phyloP scores from a whole-genome alignment of 2,329 filamentous ascomycete genomes.

The Mollisiaceae sp. region DNA sequence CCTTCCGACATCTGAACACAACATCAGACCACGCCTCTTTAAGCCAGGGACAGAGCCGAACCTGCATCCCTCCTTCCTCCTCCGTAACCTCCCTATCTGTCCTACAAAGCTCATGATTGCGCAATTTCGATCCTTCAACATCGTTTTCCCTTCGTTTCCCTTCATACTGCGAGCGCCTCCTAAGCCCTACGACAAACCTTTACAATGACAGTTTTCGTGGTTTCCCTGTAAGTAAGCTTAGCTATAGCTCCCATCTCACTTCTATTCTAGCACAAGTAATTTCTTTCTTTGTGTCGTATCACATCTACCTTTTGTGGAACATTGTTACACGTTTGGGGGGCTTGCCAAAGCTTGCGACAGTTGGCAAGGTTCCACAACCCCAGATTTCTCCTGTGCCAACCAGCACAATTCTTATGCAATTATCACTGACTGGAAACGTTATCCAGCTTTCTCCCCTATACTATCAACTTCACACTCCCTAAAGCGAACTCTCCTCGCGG shows the following conservation, averaged over 20 bases:
- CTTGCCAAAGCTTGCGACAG: conserved; percentile 12
- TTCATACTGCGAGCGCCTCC: conserved; percentile 28
- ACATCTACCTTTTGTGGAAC: background rate
- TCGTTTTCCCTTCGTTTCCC: conserved; percentile 17
- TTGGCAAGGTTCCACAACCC: conserved; percentile 3
- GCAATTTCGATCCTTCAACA: conserved; percentile 28
- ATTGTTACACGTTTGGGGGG: conserved; percentile 4
- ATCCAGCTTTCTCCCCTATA: conserved; percentile 86
- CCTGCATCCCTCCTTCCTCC: conserved; percentile 12
- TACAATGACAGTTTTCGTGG: conserved; percentile 64
- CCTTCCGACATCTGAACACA: background rate
- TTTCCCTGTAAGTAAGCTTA: conserved; percentile 56
- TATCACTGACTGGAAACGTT: conserved; percentile 23
- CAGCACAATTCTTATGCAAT: conserved; percentile 9
- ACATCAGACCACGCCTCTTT: conserved; percentile 11
- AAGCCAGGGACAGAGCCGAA: background rate
- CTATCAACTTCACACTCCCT: conserved; percentile 81
- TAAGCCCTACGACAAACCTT: conserved; percentile 25
- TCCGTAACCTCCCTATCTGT: background rate
- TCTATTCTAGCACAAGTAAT: background rate
- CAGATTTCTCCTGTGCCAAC: background rate
- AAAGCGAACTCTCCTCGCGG: conserved; percentile 50
- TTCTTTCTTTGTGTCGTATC: background rate
- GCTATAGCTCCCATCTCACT: background rate
- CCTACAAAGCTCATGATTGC: conserved; percentile 35